A percentile compares a stretch with the other conserved stretches of the same genome.
phyloP scores from a whole-genome alignment of 768 basidiomycete genomes.

The Baorangia bicolor region DNA sequence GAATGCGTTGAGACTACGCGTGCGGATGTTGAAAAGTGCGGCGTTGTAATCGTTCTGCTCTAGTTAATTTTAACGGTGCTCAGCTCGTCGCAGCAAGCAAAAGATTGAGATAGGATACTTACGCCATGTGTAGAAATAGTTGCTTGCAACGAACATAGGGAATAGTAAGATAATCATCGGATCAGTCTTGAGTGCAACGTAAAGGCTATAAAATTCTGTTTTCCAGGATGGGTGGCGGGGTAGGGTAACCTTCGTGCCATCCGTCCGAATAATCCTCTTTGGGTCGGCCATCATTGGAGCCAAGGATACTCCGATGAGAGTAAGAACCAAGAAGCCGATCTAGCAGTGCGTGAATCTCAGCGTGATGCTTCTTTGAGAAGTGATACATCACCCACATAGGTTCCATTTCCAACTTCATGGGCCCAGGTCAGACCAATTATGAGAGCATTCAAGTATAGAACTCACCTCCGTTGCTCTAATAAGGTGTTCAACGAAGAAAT shows the following conservation, averaged over 20 bases:
- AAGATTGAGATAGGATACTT: conserved; percentile 23
- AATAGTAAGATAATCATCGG: conserved; percentile 73
- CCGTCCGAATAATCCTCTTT: conserved; percentile 66
- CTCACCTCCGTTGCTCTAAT: conserved; percentile 33
- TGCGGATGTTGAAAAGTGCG: conserved; percentile 78
- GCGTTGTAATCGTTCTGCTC: conserved; percentile 81
- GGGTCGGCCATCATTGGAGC: conserved; percentile 75
- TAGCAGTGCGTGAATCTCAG: conserved; percentile 27
- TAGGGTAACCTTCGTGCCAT: conserved; percentile 65
- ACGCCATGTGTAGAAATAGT: conserved; percentile 90
- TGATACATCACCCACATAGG: conserved; percentile 53
- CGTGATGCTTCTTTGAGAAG: not conserved
- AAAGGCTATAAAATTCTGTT: conserved; percentile 68
- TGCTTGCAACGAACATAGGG: conserved; percentile 83
- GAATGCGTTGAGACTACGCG: conserved; percentile 72
- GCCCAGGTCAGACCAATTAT: conserved; percentile 1
- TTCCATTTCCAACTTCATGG: conserved; percentile 60
- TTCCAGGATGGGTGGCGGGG: conserved; percentile 76
- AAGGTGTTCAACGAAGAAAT: not conserved
- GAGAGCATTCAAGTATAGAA: not conserved
- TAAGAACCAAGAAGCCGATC: conserved; percentile 77
- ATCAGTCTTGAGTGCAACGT: conserved; percentile 64
- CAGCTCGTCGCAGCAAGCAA: not conserved
- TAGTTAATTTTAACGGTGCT: conserved; percentile 29
- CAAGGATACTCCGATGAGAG: conserved; percentile 62